Conservation (phyloP, 495 filamentous ascomycete genomes). For the Daldinia decipiens region DNA sequence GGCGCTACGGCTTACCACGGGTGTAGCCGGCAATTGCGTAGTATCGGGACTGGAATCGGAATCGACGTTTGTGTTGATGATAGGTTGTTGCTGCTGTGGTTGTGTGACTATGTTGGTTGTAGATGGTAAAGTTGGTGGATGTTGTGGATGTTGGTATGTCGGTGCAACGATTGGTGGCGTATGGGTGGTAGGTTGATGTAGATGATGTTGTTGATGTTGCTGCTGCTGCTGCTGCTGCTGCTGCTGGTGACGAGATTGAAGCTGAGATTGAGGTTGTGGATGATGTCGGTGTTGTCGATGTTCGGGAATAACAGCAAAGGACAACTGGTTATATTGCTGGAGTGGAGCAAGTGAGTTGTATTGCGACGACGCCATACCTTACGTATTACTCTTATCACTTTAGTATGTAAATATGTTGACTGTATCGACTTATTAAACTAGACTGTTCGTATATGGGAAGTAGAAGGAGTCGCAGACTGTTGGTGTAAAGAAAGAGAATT, state of each 20-base stretch:
- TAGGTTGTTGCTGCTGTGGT: slow-evolving; percentile 18
- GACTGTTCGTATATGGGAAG: slow-evolving; percentile 28
- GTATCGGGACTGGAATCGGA: background rate
- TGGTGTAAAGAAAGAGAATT: slow-evolving; percentile 30
- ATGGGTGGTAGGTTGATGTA: slow-evolving; percentile 9
- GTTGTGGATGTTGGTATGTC: slow-evolving; percentile 16
- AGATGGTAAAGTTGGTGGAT: slow-evolving; percentile 16
- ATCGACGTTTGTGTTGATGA: background rate
- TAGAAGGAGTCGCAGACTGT: slow-evolving; percentile 22
- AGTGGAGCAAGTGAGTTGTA: slow-evolving; percentile 36
- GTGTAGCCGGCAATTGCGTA: background rate
- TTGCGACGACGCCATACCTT: slow-evolving; percentile 38
- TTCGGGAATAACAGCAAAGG: slow-evolving; percentile 24
- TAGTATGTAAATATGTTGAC: no score
- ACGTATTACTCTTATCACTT: background rate
- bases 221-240: slow-evolving; percentile 20
- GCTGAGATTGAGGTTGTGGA: background rate
- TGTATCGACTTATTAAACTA: background rate
- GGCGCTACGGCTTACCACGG: background rate
- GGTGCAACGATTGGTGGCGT: slow-evolving; percentile 7
- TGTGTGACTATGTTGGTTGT: slow-evolving; percentile 10
- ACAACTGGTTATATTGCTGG: slow-evolving; percentile 42
- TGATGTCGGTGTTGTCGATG: slow-evolving; percentile 16
- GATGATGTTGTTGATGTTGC: slow-evolving; percentile 9
- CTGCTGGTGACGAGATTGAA: slow-evolving; percentile 5